Base-by-base conservation (phyloP, 129 eudicot species). In the Scalesia atractyloides region DNA sequence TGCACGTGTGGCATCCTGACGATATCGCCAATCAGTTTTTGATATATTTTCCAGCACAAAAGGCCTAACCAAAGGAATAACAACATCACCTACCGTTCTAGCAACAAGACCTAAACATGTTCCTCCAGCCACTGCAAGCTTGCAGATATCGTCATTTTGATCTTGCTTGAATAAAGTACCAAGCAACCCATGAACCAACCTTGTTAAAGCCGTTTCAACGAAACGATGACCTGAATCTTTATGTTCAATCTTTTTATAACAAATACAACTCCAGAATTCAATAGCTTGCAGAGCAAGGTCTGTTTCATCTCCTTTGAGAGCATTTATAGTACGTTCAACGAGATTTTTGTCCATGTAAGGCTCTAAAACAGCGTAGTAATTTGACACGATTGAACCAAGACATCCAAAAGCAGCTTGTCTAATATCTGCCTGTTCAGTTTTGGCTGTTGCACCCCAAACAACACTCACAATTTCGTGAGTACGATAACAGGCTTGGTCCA, bases 141-240 rank as follows among this genome's bases (percentile, higher is more conserved):
- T 93, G 96, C 97, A 89, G 59, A 86, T 96, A 73, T 97, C 95
- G 69, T 89, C 97, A 73, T 93, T 96, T 82, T 87, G 97, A 81
- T 93, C 44, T 39, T 5, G 97, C 79, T 88, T 91, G 15, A 88
- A 81, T 53, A 88, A 76, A 67, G 93, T 88, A 74, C 88, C 97
- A 44, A 91, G 88, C 73, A 91, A 64, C 93, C 84, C 73, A 5
- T 93, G 92, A 54, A 88, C 92, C 49, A 91, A 69, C n/a, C 82
- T 79, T 0, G 87, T 22, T 19, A 91, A 76, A 58, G 96, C 97
- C 77, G 88, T 88, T 74, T 86, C 87, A 24, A 91, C 86, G 82
- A 91, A 88, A 3, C 57, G 83, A 56, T 88, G 86, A 66, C 80
- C 89, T 62, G 56, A 84, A 18, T 88, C 92, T 79, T 86, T 90